phyloP scores from a whole-genome alignment of 768 basidiomycete genomes.

The Lentinus tigrinus region DNA sequence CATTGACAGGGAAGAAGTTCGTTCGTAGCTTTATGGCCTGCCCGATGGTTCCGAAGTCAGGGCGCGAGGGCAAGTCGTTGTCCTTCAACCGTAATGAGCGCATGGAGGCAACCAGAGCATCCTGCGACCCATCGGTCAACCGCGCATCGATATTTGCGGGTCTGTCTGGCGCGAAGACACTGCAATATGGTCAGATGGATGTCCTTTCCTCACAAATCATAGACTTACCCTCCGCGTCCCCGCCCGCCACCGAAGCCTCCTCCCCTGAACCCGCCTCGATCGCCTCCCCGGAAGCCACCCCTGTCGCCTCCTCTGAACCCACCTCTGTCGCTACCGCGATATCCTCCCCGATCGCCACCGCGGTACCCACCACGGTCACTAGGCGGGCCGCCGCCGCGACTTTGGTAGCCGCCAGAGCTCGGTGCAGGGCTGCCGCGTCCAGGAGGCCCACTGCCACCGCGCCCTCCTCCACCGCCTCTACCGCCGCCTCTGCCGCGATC shows the following conservation, averaged over 20 bases:
- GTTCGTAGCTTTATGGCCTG: constrained; percentile 46
- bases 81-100: constrained; percentile 27
- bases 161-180: constrained; percentile 39
- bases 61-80: constrained; percentile 44
- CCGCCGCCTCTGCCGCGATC: constrained; percentile 28
- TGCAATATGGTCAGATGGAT: constrained; percentile 15
- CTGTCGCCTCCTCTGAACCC: constrained; percentile 21
- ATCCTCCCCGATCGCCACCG: constrained; percentile 25
- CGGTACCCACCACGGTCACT: constrained; percentile 17
- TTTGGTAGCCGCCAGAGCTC: constrained; percentile 32
- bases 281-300: constrained; percentile 25
- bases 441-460: too few relatives aligned
- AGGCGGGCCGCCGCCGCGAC: constrained; percentile 12
- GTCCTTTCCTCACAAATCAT: neutral
- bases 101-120: constrained; percentile 40
- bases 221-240: constrained; percentile 39
- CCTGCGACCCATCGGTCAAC: constrained; percentile 40
- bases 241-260: constrained; percentile 29
- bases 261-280: constrained; percentile 26
- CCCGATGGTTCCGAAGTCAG: constrained; percentile 46
- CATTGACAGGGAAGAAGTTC: constrained; percentile 51
- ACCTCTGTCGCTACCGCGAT: constrained; percentile 22
- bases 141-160: constrained; percentile 56
- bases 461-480: constrained; percentile 28
- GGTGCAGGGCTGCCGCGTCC: constrained; percentile 12